These are phyloP conservation scores for Nymphaea thermarum DNA, from an alignment of 164 flowering plant species.

Conservation along the genomic window DNA sequence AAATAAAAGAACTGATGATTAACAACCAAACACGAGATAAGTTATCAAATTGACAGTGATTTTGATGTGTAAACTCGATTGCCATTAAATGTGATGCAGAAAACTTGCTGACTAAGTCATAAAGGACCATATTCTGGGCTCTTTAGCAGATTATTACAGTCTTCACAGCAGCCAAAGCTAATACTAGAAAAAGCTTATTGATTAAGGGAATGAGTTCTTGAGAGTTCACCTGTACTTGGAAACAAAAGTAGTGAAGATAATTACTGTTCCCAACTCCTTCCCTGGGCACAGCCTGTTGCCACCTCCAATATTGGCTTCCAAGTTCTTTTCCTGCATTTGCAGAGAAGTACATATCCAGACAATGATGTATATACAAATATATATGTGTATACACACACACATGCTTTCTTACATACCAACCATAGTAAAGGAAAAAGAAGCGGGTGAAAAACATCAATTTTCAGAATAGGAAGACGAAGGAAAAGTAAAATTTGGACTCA, in stretches of 20 bases:
- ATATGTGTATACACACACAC: too few species aligned
- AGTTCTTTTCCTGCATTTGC: slow-evolving; percentile 47
- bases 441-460: too few species aligned
- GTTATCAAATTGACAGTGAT: not conserved
- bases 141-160: not conserved
- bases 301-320: slow-evolving; percentile 69
- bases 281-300: slow-evolving; percentile 87
- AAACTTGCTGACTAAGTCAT: not conserved
- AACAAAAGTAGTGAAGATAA: slow-evolving; percentile 66
- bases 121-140: not conserved
- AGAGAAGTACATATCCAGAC: not conserved
- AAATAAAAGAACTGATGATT: not conserved
- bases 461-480: too few species aligned
- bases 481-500: too few species aligned
- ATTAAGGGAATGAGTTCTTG: not conserved
- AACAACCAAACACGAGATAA: not conserved
- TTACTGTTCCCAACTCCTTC: slow-evolving; percentile 75
- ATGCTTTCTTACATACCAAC: too few species aligned
- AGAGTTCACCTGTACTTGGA: slow-evolving; percentile 61
- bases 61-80: not conserved
- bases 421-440: too few species aligned
- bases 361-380: too few species aligned
- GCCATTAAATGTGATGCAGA: not conserved
- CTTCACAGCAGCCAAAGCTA: not conserved
- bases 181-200: too few species aligned